A percentile compares a stretch with the other conserved stretches of the same genome.
Evolutionary conservation across 2,329 filamentous ascomycete species (phyloP).

Genomic region (Plenodomus biglobosus): DNA sequence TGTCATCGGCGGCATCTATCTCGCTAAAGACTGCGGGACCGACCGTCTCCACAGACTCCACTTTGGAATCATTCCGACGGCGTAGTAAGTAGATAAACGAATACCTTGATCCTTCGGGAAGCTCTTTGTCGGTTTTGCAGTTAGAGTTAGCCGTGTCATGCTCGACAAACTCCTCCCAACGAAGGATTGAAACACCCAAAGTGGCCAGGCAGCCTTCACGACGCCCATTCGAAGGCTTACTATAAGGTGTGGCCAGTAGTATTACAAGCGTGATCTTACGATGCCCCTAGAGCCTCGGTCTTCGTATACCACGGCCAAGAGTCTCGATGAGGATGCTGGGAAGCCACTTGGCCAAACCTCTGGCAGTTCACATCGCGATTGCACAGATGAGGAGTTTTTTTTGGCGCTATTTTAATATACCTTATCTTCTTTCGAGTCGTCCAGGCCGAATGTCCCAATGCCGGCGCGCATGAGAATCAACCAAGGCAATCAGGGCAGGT

Average conservation of each 20-base stretch:
- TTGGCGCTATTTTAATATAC: conserved; percentile 12
- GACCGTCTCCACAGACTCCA: neutral
- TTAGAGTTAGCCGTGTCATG: no score
- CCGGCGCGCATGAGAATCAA: conserved; percentile 6
- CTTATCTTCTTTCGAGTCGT: conserved; percentile 11
- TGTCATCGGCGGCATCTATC: neutral
- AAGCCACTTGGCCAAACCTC: neutral
- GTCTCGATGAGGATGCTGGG: neutral
- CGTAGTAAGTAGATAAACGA: no score
- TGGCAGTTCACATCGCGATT: conserved; percentile 3
- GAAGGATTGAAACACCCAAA: neutral
- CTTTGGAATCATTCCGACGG: neutral
- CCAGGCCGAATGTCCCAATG: conserved; percentile 1
- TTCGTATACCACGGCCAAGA: conserved; percentile 16
- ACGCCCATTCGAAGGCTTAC: neutral
- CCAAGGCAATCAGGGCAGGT: conserved; percentile 17
- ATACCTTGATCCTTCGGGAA: no score
- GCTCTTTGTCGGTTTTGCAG: no score
- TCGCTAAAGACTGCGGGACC: neutral
- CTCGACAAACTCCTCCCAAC: no score
- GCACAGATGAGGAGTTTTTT: conserved; percentile 7
- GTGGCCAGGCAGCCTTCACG: neutral
- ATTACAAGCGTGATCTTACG: no score
- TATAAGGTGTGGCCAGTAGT: no score
- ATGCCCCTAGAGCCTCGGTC: neutral